These are phyloP conservation scores for Botrytis tulipae DNA, from an alignment of 2,329 filamentous ascomycete genomes.

Conservation along the genomic window DNA sequence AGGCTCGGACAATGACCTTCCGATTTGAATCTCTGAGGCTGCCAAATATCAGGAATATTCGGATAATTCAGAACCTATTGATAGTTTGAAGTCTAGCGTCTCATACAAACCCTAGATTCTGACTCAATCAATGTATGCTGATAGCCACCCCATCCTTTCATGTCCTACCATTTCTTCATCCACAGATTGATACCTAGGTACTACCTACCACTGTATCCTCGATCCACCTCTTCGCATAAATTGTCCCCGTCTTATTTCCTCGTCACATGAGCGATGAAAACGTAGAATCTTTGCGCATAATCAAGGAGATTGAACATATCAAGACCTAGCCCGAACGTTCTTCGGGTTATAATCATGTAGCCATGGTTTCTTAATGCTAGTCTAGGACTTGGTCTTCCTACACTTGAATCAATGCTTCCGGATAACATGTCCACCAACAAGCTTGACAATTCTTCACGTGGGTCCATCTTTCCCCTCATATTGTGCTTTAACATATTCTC, in stretches of 20 bases:
- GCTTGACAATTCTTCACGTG: constrained; percentile 40
- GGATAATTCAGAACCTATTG: constrained; percentile 41
- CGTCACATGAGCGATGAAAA: constrained; percentile 41
- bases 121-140: constrained; percentile 47
- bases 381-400: constrained; percentile 41
- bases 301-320: constrained; percentile 42
- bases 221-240: constrained; percentile 46
- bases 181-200: constrained; percentile 43
- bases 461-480: not conserved
- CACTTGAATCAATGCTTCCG: constrained; percentile 7
- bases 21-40: not conserved
- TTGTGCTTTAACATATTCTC: constrained; percentile 31
- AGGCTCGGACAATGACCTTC: not conserved
- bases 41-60: not conserved
- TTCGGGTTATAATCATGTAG: constrained; percentile 41
- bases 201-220: constrained; percentile 41
- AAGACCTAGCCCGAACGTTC: constrained; percentile 47
- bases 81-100: constrained; percentile 43
- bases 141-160: constrained; percentile 44
- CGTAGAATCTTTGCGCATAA: constrained; percentile 42
- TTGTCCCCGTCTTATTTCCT: constrained; percentile 44
- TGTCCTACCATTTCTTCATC: constrained; percentile 44
- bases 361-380: constrained; percentile 44
- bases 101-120: constrained; percentile 46
- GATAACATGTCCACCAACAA: constrained; percentile 26